These are phyloP conservation scores for Leavenworthia alabamica DNA, from an alignment of 345 rosid species.

Conservation along the genomic window DNA sequence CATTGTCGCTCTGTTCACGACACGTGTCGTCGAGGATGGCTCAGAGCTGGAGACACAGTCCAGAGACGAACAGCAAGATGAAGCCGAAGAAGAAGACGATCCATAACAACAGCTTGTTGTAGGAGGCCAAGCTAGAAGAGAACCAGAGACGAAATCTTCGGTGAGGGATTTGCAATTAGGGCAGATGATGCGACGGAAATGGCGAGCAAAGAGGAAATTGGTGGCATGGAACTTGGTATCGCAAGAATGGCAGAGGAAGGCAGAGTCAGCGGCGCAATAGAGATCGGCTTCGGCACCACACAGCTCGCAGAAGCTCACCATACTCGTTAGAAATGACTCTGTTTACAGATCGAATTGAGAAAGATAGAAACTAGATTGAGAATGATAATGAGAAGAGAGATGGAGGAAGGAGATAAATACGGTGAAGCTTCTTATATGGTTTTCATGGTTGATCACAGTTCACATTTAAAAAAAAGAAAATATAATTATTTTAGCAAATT, in stretches of 20 bases:
- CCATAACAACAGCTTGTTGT: background rate
- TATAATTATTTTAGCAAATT: background rate
- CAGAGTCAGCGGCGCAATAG: constrained; percentile 30
- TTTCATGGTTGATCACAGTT: constrained; percentile 10
- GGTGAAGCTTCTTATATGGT: constrained; percentile 18
- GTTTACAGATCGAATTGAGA: background rate
- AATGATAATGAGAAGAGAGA: constrained; percentile 4
- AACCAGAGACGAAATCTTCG: constrained; percentile 25
- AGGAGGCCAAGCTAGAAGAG: constrained; percentile 11
- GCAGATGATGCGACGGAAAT: constrained; percentile 31
- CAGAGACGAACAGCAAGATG: constrained; percentile 20
- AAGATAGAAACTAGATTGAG: background rate
- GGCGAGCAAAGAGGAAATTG: constrained; percentile 30
- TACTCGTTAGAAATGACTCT: background rate
- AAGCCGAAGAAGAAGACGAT: background rate
- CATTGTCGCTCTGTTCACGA: background rate
- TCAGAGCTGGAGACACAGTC: constrained; percentile 22
- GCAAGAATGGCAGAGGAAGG: constrained; percentile 31
- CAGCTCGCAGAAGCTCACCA: constrained; percentile 20
- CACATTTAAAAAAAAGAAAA: no score
- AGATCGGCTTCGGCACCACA: constrained; percentile 26
- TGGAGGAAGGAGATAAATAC: background rate
- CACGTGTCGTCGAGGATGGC: constrained; percentile 9
- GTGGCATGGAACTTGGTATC: constrained; percentile 26
- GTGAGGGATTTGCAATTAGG: constrained; percentile 25